Evolutionary conservation across 495 filamentous ascomycete species (phyloP), one percentile per base, ranked within the genome.

Genomic region (Xeromyces bisporus): DNA sequence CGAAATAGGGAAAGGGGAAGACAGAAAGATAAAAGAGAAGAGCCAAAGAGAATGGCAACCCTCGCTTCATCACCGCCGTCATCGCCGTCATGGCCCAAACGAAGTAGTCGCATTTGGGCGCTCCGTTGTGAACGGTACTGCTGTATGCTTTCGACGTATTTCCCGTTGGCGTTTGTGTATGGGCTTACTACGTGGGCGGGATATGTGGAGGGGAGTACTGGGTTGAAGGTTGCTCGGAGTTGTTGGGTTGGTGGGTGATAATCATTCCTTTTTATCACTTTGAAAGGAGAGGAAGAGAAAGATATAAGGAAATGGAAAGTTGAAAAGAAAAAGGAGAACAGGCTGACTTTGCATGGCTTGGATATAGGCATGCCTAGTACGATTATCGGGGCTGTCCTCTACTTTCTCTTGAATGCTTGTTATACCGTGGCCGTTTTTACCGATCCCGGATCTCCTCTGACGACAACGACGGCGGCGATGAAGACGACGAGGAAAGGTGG

Each of bases 341-440:
- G 25, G 26, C 11, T 3, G 2, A 12, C 26, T 16, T 16, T 9
- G 31, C 13, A 16, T 12, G 3, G 16, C 13, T 20, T 12, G 3
- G 16, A 32, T 15, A 2, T 27, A 66, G 62, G 58, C 21, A 17
- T 57, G 5, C 51, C 55, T 6, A 56, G 53, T 27, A 64, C 75
- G 1, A 33, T 71, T 18, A 42, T 80, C 33, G 84, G 77, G 21
- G 46, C 87, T 32, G 20, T 66, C 11, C 67, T 97, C 29, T 96
- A 85, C 50, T 26, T 73, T 33, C 56, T 92, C 36, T 69, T 86
- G 27, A 92, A 92, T 48, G 76, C 75, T 67, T 82, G 64, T 35
- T 97, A 97, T 53, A 87, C 77, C 7, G 70, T 69, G 23, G 91
- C 89, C 34, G 89, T 97, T 35, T 94, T 96, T 58, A 91, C 79